Evolutionary conservation across 306 rosid species (phyloP).

Genomic region (Castanea sativa): DNA sequence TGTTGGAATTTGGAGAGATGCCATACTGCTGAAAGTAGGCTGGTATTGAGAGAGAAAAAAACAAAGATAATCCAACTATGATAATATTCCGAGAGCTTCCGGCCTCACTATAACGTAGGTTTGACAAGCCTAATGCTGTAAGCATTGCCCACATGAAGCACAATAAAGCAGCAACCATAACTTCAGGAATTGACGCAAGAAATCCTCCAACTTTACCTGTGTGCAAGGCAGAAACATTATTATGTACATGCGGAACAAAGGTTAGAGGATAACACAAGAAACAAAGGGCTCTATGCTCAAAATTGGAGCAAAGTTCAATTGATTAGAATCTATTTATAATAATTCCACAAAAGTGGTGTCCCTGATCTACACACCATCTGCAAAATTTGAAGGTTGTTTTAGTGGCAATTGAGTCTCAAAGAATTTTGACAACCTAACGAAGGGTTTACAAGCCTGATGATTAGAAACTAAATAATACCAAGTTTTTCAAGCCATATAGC

Average conservation of each 20-base stretch:
- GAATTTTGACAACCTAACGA: not conserved
- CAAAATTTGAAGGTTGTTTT: not conserved
- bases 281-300: not conserved
- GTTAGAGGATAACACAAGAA: not conserved
- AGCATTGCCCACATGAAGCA: slow-evolving; percentile 99
- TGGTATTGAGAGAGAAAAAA: slow-evolving; percentile 89
- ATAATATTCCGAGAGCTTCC: slow-evolving; percentile 98
- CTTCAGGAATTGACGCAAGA: slow-evolving; percentile 93
- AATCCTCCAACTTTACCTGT: slow-evolving; percentile 98
- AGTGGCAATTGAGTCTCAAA: not conserved
- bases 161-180: slow-evolving; percentile 96
- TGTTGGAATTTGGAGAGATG: slow-evolving; percentile 71
- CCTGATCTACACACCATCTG: not conserved
- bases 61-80: slow-evolving; percentile 90
- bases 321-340: not conserved
- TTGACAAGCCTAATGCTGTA: slow-evolving; percentile 90
- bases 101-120: slow-evolving; percentile 97
- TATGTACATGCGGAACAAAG: not conserved
- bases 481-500: not conserved
- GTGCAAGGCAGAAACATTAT: not conserved
- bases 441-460: not conserved
- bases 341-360: not conserved
- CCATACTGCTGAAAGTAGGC: slow-evolving; percentile 98
- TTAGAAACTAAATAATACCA: not conserved
- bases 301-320: not conserved